phyloP scores from a whole-genome alignment of 192 early-diverging fungal genomes.

The Coemansia erecta region DNA sequence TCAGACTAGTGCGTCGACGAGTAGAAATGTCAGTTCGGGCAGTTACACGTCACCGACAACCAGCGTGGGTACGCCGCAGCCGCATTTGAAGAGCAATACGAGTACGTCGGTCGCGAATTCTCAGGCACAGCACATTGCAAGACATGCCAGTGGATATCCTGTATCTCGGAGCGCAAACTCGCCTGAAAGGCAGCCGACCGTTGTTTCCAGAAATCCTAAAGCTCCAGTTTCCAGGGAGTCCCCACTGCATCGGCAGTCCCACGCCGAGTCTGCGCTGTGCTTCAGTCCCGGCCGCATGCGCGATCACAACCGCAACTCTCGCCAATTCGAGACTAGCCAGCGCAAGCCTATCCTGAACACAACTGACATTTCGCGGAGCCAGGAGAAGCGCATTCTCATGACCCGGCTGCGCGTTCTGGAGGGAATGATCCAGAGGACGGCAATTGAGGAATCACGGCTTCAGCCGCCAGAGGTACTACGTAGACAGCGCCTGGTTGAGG shows the following conservation, averaged over 20 bases:
- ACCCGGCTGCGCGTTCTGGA: conserved; percentile 41
- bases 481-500: conserved; percentile 19
- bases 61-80: neutral
- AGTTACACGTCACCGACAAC: conserved; percentile 3
- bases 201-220: no score
- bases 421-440: conserved; percentile 37
- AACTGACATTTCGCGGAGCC: neutral
- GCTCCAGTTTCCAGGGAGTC: neutral
- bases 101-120: conserved; percentile 7
- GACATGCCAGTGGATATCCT: no score
- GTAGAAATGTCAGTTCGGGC: neutral
- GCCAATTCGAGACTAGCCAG: conserved; percentile 10
- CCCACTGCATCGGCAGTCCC: neutral
- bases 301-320: conserved; percentile 12
- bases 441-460: conserved; percentile 41
- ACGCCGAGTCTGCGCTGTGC: conserved; percentile 18
- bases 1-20: neutral
- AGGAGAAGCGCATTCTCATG: conserved; percentile 32
- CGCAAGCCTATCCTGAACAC: conserved; percentile 19
- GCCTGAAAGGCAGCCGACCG: no score
- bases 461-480: conserved; percentile 32
- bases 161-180: no score
- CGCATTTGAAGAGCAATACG: conserved; percentile 3
- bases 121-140: conserved; percentile 4
- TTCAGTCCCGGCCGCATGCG: conserved; percentile 32